Evolutionary conservation across 345 rosid genomes (phyloP).

Genomic region (Arabis hirsuta): DNA sequence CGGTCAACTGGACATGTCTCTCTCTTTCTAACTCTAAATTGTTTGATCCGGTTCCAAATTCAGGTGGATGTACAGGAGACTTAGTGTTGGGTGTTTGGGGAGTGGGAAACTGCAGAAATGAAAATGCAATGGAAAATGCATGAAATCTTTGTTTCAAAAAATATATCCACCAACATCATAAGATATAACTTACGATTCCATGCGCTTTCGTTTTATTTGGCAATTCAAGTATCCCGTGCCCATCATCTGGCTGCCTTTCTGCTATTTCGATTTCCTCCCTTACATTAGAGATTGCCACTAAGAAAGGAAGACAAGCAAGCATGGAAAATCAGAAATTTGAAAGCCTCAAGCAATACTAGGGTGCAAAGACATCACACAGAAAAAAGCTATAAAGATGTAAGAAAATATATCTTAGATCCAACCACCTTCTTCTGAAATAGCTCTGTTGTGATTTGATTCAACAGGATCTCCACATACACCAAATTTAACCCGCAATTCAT

Average conservation of each 20-base stretch:
- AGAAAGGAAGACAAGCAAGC: slow-evolving; percentile 15
- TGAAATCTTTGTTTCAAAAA: not conserved
- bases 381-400: not conserved
- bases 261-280: not conserved
- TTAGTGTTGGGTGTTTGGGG: not conserved
- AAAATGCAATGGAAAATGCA: slow-evolving; percentile 1
- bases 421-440: not conserved
- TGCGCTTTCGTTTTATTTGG: not conserved
- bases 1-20: not conserved
- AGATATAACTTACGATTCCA: slow-evolving; percentile 1
- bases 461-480: not conserved
- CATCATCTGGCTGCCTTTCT: not conserved
- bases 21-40: not conserved
- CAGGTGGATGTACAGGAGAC: not conserved
- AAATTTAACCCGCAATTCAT: not conserved
- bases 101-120: not conserved
- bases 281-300: slow-evolving; percentile 8
- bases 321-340: not conserved
- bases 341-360: not conserved
- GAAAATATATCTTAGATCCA: slow-evolving; percentile 2
- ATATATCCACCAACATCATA: not conserved
- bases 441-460: not conserved
- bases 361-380: not conserved
- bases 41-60: not conserved
- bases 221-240: slow-evolving; percentile 22